Percentiles rank a stretch among this genome's conserved stretches.
Conservation (phyloP, 495 filamentous ascomycete species). For the Penicillium samsonianum region DNA sequence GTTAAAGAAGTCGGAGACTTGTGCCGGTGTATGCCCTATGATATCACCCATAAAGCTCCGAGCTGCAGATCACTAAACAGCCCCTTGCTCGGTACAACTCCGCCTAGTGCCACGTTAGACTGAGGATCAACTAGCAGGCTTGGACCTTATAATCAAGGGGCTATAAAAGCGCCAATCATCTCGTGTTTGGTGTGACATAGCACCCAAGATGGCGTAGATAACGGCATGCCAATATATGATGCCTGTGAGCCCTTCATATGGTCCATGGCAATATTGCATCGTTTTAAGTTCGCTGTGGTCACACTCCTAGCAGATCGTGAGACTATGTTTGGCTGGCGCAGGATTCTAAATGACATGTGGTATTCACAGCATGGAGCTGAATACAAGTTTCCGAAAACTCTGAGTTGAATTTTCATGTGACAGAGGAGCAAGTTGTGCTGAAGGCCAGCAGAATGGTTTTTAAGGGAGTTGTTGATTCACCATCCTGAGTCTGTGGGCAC, state of each 20-base stretch:
- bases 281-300: background rate
- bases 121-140: background rate
- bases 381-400: background rate
- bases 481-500: background rate
- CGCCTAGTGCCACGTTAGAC: slow-evolving; percentile 8
- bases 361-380: background rate
- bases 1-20: slow-evolving; percentile 7
- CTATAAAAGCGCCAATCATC: background rate
- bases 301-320: background rate
- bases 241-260: background rate
- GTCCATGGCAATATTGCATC: too few species aligned
- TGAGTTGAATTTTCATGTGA: background rate
- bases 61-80: background rate
- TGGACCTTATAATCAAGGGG: slow-evolving; percentile 6
- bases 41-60: slow-evolving; percentile 11
- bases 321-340: background rate
- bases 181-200: slow-evolving; percentile 9
- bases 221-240: background rate
- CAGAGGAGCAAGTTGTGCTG: too few species aligned
- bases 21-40: slow-evolving; percentile 8
- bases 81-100: slow-evolving; percentile 2
- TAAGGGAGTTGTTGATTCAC: too few species aligned
- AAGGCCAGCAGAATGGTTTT: too few species aligned
- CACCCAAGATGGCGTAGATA: slow-evolving; percentile 2
- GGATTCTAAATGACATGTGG: background rate